These are phyloP conservation scores for Scenedesmus sp. DNA, from an alignment of 163 green algal genomes.

Conservation along the genomic window DNA sequence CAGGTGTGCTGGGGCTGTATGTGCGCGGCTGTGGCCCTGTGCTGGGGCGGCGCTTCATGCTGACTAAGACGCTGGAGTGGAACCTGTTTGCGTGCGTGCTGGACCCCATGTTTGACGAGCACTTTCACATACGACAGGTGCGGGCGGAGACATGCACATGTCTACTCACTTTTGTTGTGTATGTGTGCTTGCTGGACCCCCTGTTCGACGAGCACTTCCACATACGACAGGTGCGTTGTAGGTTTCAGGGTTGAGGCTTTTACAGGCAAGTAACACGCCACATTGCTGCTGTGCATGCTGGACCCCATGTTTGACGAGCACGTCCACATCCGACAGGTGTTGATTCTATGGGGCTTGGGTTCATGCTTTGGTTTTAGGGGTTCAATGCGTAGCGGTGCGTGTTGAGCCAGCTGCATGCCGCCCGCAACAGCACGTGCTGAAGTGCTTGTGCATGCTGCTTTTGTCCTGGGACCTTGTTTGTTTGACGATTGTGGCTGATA, in stretches of 20 bases:
- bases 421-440: too few species aligned
- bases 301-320: background rate
- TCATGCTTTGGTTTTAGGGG: background rate
- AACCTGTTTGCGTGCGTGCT: slow-evolving; percentile 93
- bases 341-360: background rate
- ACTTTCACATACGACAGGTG: slow-evolving; percentile 45
- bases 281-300: background rate
- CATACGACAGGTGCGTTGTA: background rate
- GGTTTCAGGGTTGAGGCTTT: background rate
- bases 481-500: too few species aligned
- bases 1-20: slow-evolving; percentile 78
- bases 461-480: background rate
- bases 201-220: background rate
- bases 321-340: background rate
- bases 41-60: slow-evolving; percentile 72
- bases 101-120: slow-evolving; percentile 91
- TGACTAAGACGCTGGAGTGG: slow-evolving; percentile 98
- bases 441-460: too few species aligned
- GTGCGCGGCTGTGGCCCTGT: slow-evolving; percentile 46
- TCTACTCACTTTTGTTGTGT: too few species aligned
- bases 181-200: background rate
- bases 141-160: background rate
- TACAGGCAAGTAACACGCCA: too few species aligned
- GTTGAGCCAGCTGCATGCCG: too few species aligned
- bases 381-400: too few species aligned